Evolutionary conservation across 2,329 filamentous ascomycete species (phyloP).

Genomic region (Triangularia setosa): DNA sequence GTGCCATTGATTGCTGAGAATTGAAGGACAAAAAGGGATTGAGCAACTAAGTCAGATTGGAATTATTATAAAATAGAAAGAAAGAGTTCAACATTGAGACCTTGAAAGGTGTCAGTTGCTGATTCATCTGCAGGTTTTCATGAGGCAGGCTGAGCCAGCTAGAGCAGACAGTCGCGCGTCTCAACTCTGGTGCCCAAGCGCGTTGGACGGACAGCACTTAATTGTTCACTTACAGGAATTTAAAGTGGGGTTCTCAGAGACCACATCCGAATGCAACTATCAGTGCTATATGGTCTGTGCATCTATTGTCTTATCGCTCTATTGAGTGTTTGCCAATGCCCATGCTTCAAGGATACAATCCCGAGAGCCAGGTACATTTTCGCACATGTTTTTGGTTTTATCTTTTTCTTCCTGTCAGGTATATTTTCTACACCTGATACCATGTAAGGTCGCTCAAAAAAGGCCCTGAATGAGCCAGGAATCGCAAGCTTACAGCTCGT

Average conservation of each 20-base stretch:
- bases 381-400: too few species aligned
- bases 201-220: neutral
- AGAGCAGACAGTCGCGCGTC: neutral
- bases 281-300: too few species aligned
- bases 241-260: neutral
- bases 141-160: neutral
- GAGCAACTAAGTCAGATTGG: neutral
- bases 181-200: neutral
- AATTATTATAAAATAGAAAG: neutral
- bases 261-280: too few species aligned
- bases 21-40: neutral
- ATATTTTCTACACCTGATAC: too few species aligned
- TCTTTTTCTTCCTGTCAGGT: too few species aligned
- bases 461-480: too few species aligned
- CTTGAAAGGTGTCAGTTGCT: neutral
- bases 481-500: too few species aligned
- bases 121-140: neutral
- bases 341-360: too few species aligned
- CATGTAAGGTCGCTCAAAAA: too few species aligned
- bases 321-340: too few species aligned
- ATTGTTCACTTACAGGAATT: neutral
- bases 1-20: neutral
- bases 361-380: too few species aligned
- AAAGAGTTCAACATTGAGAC: neutral
- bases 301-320: too few species aligned